Percentiles rank a stretch among this genome's conserved stretches.
These are phyloP conservation scores for Capsicum chinense DNA, from an alignment of 257 asterid species.

Conservation along the genomic window DNA sequence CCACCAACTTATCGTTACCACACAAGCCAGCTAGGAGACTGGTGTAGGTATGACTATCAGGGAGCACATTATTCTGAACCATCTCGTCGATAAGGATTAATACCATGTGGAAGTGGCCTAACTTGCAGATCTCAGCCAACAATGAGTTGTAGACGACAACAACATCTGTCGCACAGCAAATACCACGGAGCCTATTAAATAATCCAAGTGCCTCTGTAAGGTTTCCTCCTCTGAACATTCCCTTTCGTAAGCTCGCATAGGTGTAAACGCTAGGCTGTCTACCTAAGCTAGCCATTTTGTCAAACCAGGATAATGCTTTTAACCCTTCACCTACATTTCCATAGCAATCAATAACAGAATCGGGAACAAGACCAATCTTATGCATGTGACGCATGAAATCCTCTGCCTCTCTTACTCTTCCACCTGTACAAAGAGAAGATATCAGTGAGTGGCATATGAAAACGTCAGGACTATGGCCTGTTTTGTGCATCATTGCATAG, in stretches of 20 bases:
- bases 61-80: conserved; percentile 59
- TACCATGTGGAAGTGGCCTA: conserved; percentile 54
- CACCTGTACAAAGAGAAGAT: conserved; percentile 65
- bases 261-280: conserved; percentile 66
- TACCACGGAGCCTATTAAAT: conserved; percentile 52
- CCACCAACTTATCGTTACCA: conserved; percentile 60
- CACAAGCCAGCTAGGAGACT: conserved; percentile 69
- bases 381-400: conserved; percentile 62
- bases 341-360: conserved; percentile 64
- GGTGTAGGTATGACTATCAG: conserved; percentile 65
- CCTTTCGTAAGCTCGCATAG: conserved; percentile 69
- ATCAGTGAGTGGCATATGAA: conserved; percentile 63
- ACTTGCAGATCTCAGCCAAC: conserved; percentile 57
- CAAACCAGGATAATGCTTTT: conserved; percentile 63
- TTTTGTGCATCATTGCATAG: conserved; percentile 54
- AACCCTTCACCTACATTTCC: conserved; percentile 59
- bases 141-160: conserved; percentile 59
- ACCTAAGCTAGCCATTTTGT: conserved; percentile 68
- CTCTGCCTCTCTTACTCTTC: conserved; percentile 71
- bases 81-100: conserved; percentile 61
- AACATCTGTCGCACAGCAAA: conserved; percentile 52
- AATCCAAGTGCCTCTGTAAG: conserved; percentile 58
- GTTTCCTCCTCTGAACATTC: conserved; percentile 70
- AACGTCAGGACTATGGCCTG: conserved; percentile 51
- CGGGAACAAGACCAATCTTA: conserved; percentile 55